Evolutionary conservation across 139 green algal species (phyloP), one percentile per base, ranked within the genome.

Genomic region (Deuterostichococcus epilithicus): DNA sequence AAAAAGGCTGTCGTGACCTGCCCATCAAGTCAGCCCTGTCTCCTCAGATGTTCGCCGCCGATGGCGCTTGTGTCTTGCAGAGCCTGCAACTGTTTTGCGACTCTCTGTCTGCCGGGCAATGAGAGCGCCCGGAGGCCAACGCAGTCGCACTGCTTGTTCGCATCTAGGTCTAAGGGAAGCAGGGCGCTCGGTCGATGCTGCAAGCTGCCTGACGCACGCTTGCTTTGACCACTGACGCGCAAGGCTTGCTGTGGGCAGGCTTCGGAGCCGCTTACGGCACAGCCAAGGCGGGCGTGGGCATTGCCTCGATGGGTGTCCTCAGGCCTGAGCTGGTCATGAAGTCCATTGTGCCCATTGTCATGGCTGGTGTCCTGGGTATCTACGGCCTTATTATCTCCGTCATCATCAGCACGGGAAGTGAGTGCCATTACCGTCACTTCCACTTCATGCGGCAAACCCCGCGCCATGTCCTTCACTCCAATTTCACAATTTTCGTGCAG

Each of bases 361-460:
- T 99, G 96, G 96, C 96, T 76, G 96, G 96, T 91, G 91, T 99
- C 78, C 88, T 99, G 59, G 96, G 96, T 80, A 99, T 99, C 81
- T 99, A 99, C 86, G 96, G 96, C 66, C 93, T 99, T 20, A 99
- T 99, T 84, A 99, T 99, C 82, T 94, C 96, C 37, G 96, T 99
- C 68, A 97, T 99, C 81, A 98, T 99, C 83, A 92, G 84, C 76
- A 99, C 94, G 23, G 92, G 92, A 82, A 97, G 93, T 97, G 59
- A 85, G 90, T 67, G n/a, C 13, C 35, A 1, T 71, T 18, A 69
- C 30, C 60, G 15, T 13, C 20, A 6, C 60, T 69, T 30, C 6
- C 60, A 15, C 23, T 69, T 69, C n/a, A n/a, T n/a, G n/a, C n/a
- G n/a, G n/a, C n/a, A n/a, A n/a, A n/a, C n/a, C n/a, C n/a, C n/a